Base-by-base conservation (phyloP, 768 basidiomycete genomes). In the Leccinellum rugosiceps region DNA sequence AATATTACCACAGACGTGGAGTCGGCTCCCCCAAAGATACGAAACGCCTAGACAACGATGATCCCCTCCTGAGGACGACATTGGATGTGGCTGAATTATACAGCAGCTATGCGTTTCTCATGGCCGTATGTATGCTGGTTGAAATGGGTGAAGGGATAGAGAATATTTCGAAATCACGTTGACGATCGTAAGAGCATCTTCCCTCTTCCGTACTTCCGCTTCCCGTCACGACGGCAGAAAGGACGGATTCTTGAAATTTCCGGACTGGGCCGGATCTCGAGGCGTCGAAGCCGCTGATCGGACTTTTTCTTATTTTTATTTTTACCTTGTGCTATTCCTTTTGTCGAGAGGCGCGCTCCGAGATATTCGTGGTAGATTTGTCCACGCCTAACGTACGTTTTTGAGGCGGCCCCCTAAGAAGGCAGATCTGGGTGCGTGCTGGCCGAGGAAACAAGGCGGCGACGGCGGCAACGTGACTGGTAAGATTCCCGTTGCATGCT, bases 311-410 rank as follows among this genome's bases (percentile, higher is more conserved):
- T 55, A 45, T 17, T 46, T 50, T 11, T 47, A 25, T 21, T 43
- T 55, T 52, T 34, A 53, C 43, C 50, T 14, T 32, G 21, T 46
- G 1, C 30, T 19, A 35, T 60, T 52, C 34, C 46, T 59, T 63
- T 53, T 61, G 50, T 61, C 10, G 57, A 52, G 61, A 3, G 51
- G 52, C 10, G 56, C 43, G 52, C 41, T 55, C 62, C 62, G 61
- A 64, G 35, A 60, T 64, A 60, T 46, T 64, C 58, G 62, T 43
- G 63, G 62, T 50, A 60, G 50, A 63, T 64, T 60, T 13, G 57
- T 21, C 9, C 35, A 62, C 38, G 53, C 13, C 17, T n/a, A 26
- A 50, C n/a, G 38, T 61, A 48, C 46, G 19, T 44, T 61, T 50
- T 43, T 43, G 19, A 38, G 38, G 2, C 17, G 38, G 17, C 21